Conservation (phyloP, 1,284 basidiomycete species). For the Trichosporon asahii region DNA sequence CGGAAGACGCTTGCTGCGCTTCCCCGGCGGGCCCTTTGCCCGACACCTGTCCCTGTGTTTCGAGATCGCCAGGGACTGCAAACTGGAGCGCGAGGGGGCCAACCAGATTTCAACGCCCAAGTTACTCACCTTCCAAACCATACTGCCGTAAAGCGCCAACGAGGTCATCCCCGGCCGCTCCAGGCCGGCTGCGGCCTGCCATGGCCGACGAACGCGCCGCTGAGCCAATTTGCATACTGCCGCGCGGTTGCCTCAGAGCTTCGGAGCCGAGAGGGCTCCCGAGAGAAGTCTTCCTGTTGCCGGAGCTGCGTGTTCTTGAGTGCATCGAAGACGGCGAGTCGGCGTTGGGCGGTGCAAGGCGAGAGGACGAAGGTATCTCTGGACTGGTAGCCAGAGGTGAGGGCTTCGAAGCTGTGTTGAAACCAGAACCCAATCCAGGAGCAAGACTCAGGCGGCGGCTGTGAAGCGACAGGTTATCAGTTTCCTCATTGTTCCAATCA, state of each 20-base stretch:
- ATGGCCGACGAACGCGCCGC: slow-evolving; percentile 14
- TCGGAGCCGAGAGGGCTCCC: background rate
- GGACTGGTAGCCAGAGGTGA: background rate
- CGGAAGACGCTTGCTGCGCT: background rate
- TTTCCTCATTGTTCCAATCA: slow-evolving; percentile 9
- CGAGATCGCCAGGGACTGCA: background rate
- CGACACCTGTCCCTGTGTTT: background rate
- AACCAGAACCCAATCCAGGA: slow-evolving; percentile 36
- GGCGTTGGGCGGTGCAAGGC: background rate
- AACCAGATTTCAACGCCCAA: background rate
- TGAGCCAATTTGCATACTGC: background rate
- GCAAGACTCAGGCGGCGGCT: slow-evolving; percentile 41
- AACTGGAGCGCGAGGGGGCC: background rate
- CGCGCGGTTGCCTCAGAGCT: slow-evolving; percentile 2
- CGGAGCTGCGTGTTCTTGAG: background rate
- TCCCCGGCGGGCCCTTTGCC: background rate
- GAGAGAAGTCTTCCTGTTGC: background rate
- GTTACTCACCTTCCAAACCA: slow-evolving; percentile 48
- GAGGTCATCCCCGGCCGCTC: slow-evolving; percentile 50
- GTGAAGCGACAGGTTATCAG: slow-evolving; percentile 20
- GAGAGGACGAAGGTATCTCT: slow-evolving; percentile 6
- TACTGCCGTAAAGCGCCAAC: slow-evolving; percentile 41
- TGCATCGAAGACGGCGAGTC: slow-evolving; percentile 3
- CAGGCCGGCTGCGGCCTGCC: slow-evolving; percentile 29
- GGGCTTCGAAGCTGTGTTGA: slow-evolving; percentile 13